Conservation (phyloP, 495 filamentous ascomycete genomes). For the Lasiosphaeria ovina region DNA sequence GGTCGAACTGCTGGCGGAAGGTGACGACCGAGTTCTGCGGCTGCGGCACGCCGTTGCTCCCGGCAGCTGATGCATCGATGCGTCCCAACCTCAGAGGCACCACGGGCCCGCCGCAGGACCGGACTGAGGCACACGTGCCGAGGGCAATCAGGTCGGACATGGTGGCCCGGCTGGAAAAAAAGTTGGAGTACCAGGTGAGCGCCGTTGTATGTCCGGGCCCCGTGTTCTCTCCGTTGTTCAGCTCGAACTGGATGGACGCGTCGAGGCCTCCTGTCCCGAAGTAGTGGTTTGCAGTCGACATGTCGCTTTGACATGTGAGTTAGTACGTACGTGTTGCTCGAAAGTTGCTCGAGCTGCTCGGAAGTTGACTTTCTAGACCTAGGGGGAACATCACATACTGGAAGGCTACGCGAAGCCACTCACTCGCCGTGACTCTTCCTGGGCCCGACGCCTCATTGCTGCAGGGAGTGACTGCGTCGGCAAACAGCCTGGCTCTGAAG, state of each 20-base stretch:
- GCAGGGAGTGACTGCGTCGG: slow-evolving; percentile 57
- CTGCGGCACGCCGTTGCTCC: slow-evolving; percentile 55
- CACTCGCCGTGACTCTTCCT: slow-evolving; percentile 55
- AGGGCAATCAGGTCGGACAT: slow-evolving; percentile 59
- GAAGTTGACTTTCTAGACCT: no score
- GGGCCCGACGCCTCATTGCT: slow-evolving; percentile 52
- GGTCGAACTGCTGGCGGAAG: slow-evolving; percentile 53
- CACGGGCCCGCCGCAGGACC: slow-evolving; percentile 57
- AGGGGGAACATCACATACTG: slow-evolving; percentile 28
- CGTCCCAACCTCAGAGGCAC: slow-evolving; percentile 55
- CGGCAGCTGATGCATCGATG: slow-evolving; percentile 51
- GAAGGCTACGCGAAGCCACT: slow-evolving; percentile 62
- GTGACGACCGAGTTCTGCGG: slow-evolving; percentile 53
- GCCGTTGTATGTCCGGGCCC: slow-evolving; percentile 58
- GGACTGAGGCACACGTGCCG: slow-evolving; percentile 55
- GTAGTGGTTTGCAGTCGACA: slow-evolving; percentile 53
- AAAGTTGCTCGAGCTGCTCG: not conserved
- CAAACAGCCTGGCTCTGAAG: slow-evolving; percentile 52
- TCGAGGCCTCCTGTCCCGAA: slow-evolving; percentile 56
- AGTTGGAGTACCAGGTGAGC: slow-evolving; percentile 53
- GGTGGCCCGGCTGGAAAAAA: slow-evolving; percentile 49
- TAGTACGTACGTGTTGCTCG: slow-evolving; percentile 1
- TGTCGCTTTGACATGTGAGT: slow-evolving; percentile 37
- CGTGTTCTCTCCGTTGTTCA: slow-evolving; percentile 55
- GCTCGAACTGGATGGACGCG: slow-evolving; percentile 59